These are phyloP conservation scores for Termitomyces sp. DNA, from an alignment of 768 basidiomycete species.

Conservation along the genomic window DNA sequence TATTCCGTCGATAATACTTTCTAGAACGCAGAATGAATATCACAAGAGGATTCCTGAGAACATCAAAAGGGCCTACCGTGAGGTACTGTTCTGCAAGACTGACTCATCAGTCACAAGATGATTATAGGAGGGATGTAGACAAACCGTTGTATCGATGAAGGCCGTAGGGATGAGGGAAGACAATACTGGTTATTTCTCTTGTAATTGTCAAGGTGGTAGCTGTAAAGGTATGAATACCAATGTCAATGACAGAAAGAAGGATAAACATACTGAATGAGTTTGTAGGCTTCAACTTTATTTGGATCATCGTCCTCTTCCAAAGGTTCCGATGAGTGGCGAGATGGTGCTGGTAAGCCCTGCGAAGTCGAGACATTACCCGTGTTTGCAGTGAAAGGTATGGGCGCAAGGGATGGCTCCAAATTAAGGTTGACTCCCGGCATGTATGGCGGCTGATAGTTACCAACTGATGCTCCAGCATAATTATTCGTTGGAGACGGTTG, in stretches of 20 bases:
- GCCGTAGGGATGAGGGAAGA: slow-evolving; percentile 82
- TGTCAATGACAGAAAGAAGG: background rate
- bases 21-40: slow-evolving; percentile 35
- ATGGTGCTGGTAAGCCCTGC: slow-evolving; percentile 28
- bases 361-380: slow-evolving; percentile 25
- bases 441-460: slow-evolving; percentile 45
- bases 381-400: slow-evolving; percentile 44
- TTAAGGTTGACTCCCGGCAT: slow-evolving; percentile 56
- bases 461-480: slow-evolving; percentile 35
- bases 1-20: slow-evolving; percentile 88
- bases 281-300: slow-evolving; percentile 75
- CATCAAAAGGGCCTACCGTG: slow-evolving; percentile 53
- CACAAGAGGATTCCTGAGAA: background rate
- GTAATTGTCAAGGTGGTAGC: slow-evolving; percentile 91
- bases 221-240: slow-evolving; percentile 21
- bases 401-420: slow-evolving; percentile 49
- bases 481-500: slow-evolving; percentile 37
- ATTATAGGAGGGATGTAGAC: slow-evolving; percentile 8
- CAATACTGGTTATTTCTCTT: slow-evolving; percentile 84
- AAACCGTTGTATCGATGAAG: slow-evolving; percentile 84
- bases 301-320: slow-evolving; percentile 66
- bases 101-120: slow-evolving; percentile 5
- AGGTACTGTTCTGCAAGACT: slow-evolving; percentile 60
- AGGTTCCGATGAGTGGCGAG: slow-evolving; percentile 35
- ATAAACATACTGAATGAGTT: slow-evolving; percentile 68